These are phyloP conservation scores for Colletotrichum costaricense DNA, from an alignment of 2,329 filamentous ascomycete species.

Conservation along the genomic window DNA sequence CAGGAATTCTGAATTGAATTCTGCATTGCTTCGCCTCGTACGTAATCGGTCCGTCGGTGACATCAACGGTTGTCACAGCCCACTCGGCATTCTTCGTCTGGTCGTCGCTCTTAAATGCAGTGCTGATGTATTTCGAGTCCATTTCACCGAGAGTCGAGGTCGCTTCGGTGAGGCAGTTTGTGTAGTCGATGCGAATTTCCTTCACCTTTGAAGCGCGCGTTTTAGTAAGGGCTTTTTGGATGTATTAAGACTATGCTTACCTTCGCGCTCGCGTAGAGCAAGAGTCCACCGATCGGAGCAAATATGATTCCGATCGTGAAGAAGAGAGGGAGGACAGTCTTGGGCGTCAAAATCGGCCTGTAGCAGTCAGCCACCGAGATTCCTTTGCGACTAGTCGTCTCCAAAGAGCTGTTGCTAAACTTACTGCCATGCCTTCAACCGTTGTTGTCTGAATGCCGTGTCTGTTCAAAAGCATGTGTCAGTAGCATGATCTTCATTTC, in stretches of 20 bases:
- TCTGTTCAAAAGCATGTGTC: slow-evolving; percentile 62
- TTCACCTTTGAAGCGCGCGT: slow-evolving; percentile 71
- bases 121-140: slow-evolving; percentile 66
- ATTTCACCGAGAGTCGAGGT: slow-evolving; percentile 59
- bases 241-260: slow-evolving; percentile 56
- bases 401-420: slow-evolving; percentile 54
- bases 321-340: slow-evolving; percentile 92
- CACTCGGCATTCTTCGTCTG: slow-evolving; percentile 53
- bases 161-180: slow-evolving; percentile 74
- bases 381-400: background rate
- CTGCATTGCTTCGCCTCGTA: slow-evolving; percentile 69
- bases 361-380: slow-evolving; percentile 30
- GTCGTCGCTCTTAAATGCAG: slow-evolving; percentile 76
- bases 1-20: slow-evolving; percentile 82
- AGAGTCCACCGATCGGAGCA: slow-evolving; percentile 87
- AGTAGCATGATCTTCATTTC: slow-evolving; percentile 11
- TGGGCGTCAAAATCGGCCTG: slow-evolving; percentile 93
- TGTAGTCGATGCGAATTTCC: slow-evolving; percentile 93
- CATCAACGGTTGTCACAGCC: slow-evolving; percentile 52
- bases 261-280: slow-evolving; percentile 86
- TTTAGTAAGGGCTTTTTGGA: slow-evolving; percentile 1
- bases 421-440: slow-evolving; percentile 98
- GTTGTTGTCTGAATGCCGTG: slow-evolving; percentile 96
- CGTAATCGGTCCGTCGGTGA: slow-evolving; percentile 50
- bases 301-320: slow-evolving; percentile 93